Conservation (phyloP, 805 yeast species). For the Metschnikowia baotianmanensis region DNA sequence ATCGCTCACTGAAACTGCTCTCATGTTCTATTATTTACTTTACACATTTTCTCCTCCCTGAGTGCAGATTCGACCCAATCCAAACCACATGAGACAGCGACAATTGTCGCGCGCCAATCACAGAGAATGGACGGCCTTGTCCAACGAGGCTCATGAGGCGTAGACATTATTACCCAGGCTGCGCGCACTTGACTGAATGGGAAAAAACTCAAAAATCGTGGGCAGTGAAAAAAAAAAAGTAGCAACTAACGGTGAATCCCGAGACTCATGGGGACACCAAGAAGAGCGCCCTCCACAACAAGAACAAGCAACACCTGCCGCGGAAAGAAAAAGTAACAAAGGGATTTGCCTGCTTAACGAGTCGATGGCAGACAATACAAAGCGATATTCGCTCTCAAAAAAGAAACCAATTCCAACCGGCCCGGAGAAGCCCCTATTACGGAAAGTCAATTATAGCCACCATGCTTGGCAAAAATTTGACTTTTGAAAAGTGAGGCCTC, state of each 20-base stretch:
- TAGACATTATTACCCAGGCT: conserved; percentile 2
- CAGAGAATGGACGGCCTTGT: conserved; percentile 1
- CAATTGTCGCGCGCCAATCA: conserved; percentile 8
- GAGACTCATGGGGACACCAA: neutral
- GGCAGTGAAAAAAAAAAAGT: conserved; percentile 5
- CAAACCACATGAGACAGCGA: too few relatives aligned
- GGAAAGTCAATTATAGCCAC: too few relatives aligned
- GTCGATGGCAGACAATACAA: too few relatives aligned
- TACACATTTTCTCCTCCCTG: too few relatives aligned
- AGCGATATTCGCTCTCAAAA: too few relatives aligned
- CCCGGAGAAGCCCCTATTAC: too few relatives aligned
- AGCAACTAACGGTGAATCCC: conserved; percentile 5
- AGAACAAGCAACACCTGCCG: too few relatives aligned
- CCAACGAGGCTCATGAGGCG: neutral
- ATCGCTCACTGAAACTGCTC: neutral
- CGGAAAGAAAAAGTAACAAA: too few relatives aligned
- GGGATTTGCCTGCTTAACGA: too few relatives aligned
- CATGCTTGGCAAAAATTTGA: conserved; percentile 1
- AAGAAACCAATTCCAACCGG: too few relatives aligned
- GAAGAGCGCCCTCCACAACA: neutral
- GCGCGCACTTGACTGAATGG: conserved; percentile 7
- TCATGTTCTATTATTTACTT: neutral
- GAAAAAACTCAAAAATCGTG: conserved; percentile 7
- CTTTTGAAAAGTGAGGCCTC: neutral
- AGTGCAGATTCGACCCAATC: too few relatives aligned